Base-by-base conservation (phyloP, 2,329 filamentous ascomycete species). In the Paecilomyces dactylethromorphus region DNA sequence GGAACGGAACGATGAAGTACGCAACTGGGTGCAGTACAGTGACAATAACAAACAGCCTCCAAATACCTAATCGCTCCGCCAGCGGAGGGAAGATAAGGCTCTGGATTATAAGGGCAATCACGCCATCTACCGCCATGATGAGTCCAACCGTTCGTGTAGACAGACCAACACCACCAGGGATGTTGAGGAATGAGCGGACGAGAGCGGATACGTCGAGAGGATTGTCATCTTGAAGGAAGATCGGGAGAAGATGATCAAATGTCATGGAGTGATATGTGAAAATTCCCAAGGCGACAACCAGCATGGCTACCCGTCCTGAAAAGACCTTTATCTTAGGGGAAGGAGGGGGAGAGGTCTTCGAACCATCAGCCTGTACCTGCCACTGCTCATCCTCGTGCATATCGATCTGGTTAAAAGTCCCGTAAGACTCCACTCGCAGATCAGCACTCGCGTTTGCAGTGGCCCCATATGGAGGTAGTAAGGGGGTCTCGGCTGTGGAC, bases 201-300 rank as follows among this genome's bases (percentile, higher is more conserved):
- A 67, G n/a, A 67, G 59, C 64, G 24, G 68, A 61, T 21, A 65
- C 61, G 1, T 65, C 61, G 24, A 75, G 63, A 5, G 77, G 70
- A 50, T 77, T 73, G 53, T 78, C 69, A 66, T 96, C 92, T 72
- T 97, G 92, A 56, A 96, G 85, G 76, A 96, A 97, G 60, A 97
- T 96, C 7, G 92, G 92, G 57, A 96, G 81, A 0, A 97, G 82
- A 71, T 96, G 90, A 69, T 97, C 93, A 74, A 91, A 97, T 0
- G 89, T 92, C 92, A 97, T 97, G 39, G 89, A 91, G 75, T 97
- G 92, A 71, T 96, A 96, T 3, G 91, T 94, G 77, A 96, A 96
- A 63, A 97, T 90, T 52, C 89, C 90, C 54, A 97, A 78, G 1
- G 92, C 88, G n/a, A 91, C 69, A 45, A 94, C 86, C 56, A 96